Evolutionary conservation across 2,329 filamentous ascomycete species (phyloP).

Genomic region (Neopestalotiopsis clavispora): DNA sequence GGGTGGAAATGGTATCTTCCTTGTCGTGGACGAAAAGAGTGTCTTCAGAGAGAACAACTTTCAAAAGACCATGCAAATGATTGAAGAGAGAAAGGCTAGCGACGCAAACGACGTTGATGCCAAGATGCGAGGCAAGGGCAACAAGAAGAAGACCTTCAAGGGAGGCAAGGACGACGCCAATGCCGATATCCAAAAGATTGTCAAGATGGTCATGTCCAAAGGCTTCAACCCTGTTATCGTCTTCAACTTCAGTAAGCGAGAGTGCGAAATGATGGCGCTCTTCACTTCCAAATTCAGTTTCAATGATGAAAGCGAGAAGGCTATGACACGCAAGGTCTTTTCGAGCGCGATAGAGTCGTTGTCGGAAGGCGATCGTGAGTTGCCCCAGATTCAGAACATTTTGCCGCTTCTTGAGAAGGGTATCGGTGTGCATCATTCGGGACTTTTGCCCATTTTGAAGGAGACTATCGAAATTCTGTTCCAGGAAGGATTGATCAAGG

Average conservation of each 20-base stretch:
- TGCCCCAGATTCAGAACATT: slow-evolving; percentile 91
- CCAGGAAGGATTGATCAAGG: slow-evolving; percentile 97
- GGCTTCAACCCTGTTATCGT: slow-evolving; percentile 98
- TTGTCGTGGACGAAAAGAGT: slow-evolving; percentile 96
- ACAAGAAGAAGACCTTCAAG: slow-evolving; percentile 90
- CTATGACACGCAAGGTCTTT: slow-evolving; percentile 93
- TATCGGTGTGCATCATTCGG: slow-evolving; percentile 97
- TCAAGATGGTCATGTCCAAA: slow-evolving; percentile 98
- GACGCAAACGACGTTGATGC: slow-evolving; percentile 81
- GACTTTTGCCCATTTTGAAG: slow-evolving; percentile 92
- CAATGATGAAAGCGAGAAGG: slow-evolving; percentile 95
- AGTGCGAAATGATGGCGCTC: slow-evolving; percentile 89
- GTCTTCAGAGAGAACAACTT: slow-evolving; percentile 97
- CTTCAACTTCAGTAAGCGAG: slow-evolving; percentile 98
- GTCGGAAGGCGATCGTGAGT: slow-evolving; percentile 85
- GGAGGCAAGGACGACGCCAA: slow-evolving; percentile 74
- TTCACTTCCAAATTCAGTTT: slow-evolving; percentile 87
- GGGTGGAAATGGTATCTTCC: slow-evolving; percentile 88
- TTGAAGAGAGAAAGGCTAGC: slow-evolving; percentile 85
- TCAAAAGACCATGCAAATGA: slow-evolving; percentile 90
- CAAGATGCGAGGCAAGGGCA: slow-evolving; percentile 84
- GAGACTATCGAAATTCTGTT: slow-evolving; percentile 99
- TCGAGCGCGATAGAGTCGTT: slow-evolving; percentile 90
- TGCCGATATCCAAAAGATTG: slow-evolving; percentile 94
- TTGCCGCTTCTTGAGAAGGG: slow-evolving; percentile 87